Evolutionary conservation across 768 basidiomycete species (phyloP).

Genomic region (Pilatotrama ljubarskyi): DNA sequence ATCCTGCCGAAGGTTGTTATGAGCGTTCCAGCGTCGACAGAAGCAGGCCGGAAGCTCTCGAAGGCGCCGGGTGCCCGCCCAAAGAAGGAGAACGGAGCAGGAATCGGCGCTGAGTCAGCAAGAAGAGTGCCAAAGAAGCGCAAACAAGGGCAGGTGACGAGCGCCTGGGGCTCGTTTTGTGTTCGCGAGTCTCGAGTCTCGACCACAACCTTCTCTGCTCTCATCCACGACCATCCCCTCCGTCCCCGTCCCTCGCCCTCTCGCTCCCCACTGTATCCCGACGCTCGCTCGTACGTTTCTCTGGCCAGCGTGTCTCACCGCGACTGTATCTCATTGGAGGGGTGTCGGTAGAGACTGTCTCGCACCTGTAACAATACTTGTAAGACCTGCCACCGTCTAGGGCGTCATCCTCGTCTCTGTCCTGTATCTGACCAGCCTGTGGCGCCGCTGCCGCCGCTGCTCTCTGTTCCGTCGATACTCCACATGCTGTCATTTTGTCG

Average conservation of each 20-base stretch:
- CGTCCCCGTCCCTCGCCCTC: background rate
- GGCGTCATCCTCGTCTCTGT: slow-evolving; percentile 24
- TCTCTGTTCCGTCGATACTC: slow-evolving; percentile 35
- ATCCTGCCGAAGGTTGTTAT: slow-evolving; percentile 1
- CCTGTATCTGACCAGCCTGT: slow-evolving; percentile 33
- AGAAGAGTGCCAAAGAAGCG: slow-evolving; percentile 21
- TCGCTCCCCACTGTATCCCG: background rate
- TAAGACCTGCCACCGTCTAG: slow-evolving; percentile 27
- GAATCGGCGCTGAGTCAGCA: slow-evolving; percentile 18
- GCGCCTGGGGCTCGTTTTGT: slow-evolving; percentile 19
- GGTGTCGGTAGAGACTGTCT: slow-evolving; percentile 23
- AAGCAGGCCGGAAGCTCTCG: slow-evolving; percentile 2
- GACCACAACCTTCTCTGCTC: slow-evolving; percentile 12
- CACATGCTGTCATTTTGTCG: slow-evolving; percentile 33
- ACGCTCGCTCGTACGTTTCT: slow-evolving; percentile 1
- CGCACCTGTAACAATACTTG: slow-evolving; percentile 33
- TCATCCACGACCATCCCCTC: slow-evolving; percentile 10
- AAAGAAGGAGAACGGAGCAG: slow-evolving; percentile 1
- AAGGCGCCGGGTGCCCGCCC: background rate
- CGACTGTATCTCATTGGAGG: slow-evolving; percentile 18
- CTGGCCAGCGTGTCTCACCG: slow-evolving; percentile 22
- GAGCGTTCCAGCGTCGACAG: background rate
- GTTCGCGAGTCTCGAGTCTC: slow-evolving; percentile 5
- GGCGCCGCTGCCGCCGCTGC: slow-evolving; percentile 30
- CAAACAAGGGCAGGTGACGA: slow-evolving; percentile 21